Evolutionary conservation across 2,329 filamentous ascomycete species (phyloP).

Genomic region (Trichoderma lentiforme): DNA sequence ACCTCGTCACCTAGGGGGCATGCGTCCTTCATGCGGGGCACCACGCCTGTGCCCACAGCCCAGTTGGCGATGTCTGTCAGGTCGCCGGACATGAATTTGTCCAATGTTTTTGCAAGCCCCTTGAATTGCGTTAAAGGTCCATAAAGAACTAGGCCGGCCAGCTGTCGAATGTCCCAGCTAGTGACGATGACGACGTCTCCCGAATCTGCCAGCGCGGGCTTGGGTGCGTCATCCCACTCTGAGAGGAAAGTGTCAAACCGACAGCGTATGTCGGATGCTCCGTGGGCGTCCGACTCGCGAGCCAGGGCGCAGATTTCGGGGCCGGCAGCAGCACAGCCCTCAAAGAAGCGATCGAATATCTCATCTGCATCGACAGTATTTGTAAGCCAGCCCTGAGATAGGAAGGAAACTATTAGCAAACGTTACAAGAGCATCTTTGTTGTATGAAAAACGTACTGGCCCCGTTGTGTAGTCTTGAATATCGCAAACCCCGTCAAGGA

Average conservation of each 20-base stretch:
- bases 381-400: constrained; percentile 32
- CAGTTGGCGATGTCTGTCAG: constrained; percentile 4
- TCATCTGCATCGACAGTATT: constrained; percentile 39
- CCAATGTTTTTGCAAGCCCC: constrained; percentile 17
- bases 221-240: constrained; percentile 29
- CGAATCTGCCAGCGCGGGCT: constrained; percentile 22
- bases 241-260: constrained; percentile 34
- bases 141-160: constrained; percentile 33
- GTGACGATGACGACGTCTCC: constrained; percentile 30
- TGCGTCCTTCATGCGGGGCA: constrained; percentile 25
- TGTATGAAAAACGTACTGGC: constrained; percentile 26
- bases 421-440: not conserved
- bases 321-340: constrained; percentile 34
- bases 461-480: constrained; percentile 35
- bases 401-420: not conserved
- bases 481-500: constrained; percentile 40
- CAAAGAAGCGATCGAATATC: constrained; percentile 33
- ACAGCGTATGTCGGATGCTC: constrained; percentile 28
- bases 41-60: not conserved
- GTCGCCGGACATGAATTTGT: constrained; percentile 24
- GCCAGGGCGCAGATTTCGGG: constrained; percentile 30
- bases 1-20: constrained; percentile 17
- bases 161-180: constrained; percentile 28
- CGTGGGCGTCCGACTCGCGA: constrained; percentile 24
- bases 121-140: constrained; percentile 23